phyloP scores from a whole-genome alignment of 2,329 filamentous ascomycete genomes.

The Cadophora gregata region DNA sequence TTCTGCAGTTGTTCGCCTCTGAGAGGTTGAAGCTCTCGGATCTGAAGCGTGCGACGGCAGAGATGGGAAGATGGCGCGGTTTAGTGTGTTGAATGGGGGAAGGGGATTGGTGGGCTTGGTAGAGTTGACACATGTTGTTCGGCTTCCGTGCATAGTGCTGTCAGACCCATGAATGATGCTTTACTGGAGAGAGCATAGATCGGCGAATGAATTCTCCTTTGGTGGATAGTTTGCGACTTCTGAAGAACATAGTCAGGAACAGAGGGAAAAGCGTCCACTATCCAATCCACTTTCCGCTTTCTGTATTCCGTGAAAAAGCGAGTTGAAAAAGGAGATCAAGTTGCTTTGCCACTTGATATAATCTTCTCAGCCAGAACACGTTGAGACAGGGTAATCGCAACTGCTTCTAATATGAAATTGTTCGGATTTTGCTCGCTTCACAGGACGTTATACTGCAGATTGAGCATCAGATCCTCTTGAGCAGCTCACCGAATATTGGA shows the following conservation, averaged over 20 bases:
- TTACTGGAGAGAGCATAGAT: not conserved
- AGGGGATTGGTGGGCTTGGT: not conserved
- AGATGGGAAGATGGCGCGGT: not conserved
- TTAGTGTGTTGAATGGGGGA: not conserved
- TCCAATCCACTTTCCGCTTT: not conserved
- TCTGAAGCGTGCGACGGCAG: not conserved
- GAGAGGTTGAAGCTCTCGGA: constrained; percentile 11
- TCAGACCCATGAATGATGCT: not conserved
- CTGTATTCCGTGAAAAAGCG: not conserved
- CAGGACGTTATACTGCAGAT: too few relatives aligned
- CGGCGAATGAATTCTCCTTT: not conserved
- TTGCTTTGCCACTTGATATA: too few relatives aligned
- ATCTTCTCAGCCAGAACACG: too few relatives aligned
- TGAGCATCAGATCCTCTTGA: too few relatives aligned
- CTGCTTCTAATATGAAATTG: too few relatives aligned
- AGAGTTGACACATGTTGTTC: not conserved
- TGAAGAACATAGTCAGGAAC: not conserved
- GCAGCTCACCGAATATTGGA: too few relatives aligned
- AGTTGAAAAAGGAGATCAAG: too few relatives aligned
- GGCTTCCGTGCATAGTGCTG: not conserved
- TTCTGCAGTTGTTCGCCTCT: not conserved
- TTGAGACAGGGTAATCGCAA: too few relatives aligned
- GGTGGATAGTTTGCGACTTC: not conserved
- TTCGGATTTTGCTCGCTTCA: too few relatives aligned
- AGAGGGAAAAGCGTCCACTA: not conserved